A percentile compares a stretch with the other conserved stretches of the same genome.
Conservation (phyloP, 495 filamentous ascomycete species). For the Lichina pygmaea region DNA sequence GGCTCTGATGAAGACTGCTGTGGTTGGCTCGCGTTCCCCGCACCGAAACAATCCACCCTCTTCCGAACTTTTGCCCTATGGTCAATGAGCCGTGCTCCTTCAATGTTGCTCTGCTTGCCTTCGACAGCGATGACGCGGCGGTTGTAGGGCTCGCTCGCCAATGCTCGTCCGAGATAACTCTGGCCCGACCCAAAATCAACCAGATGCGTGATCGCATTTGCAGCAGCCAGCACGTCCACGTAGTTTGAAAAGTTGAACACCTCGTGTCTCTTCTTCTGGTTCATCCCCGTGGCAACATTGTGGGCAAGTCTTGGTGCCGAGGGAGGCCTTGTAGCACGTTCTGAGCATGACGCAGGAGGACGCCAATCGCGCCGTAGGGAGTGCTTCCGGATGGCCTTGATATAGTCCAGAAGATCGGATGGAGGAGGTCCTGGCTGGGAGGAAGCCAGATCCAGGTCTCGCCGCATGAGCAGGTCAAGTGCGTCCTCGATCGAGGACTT, state of each 20-base stretch:
- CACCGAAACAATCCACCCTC: slow-evolving; percentile 19
- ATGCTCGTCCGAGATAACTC: slow-evolving; percentile 72
- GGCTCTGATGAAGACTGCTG: too few species aligned
- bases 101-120: slow-evolving; percentile 59
- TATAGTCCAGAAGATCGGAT: slow-evolving; percentile 40
- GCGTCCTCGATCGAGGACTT: slow-evolving; percentile 40
- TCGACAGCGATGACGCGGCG: slow-evolving; percentile 78
- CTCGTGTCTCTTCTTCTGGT: slow-evolving; percentile 84
- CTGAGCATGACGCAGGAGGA: slow-evolving; percentile 3
- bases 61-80: slow-evolving; percentile 40
- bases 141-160: slow-evolving; percentile 66
- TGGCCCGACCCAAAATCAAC: slow-evolving; percentile 92
- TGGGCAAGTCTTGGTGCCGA: background rate
- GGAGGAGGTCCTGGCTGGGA: slow-evolving; percentile 27
- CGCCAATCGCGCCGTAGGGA: slow-evolving; percentile 35
- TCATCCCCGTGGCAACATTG: slow-evolving; percentile 58
- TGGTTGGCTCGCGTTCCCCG: background rate
- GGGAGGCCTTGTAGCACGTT: background rate
- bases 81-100: slow-evolving; percentile 62
- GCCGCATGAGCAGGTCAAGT: slow-evolving; percentile 50
- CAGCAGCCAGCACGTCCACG: slow-evolving; percentile 19
- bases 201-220: slow-evolving; percentile 41
- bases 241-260: slow-evolving; percentile 41
- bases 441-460: slow-evolving; percentile 23
- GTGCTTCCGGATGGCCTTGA: slow-evolving; percentile 42